A percentile compares a stretch with the other conserved stretches of the same genome.
Conservation (phyloP, 345 rosid species). For the Eucalyptus fibrosa region DNA sequence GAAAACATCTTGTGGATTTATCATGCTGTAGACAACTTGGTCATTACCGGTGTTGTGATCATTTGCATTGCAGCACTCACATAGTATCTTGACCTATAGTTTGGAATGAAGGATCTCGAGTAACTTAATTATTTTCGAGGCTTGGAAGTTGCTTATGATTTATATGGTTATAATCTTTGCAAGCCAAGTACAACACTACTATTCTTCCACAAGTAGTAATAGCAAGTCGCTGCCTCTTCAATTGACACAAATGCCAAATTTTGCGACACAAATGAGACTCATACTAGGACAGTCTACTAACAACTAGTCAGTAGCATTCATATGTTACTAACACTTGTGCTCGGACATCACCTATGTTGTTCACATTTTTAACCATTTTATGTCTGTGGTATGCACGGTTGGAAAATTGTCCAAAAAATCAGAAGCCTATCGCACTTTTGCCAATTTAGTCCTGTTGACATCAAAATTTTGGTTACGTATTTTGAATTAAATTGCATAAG, state of each 20-base stretch:
- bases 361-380: neutral
- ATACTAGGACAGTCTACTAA: neutral
- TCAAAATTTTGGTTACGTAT: accelerated
- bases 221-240: neutral
- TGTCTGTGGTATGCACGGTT: accelerated
- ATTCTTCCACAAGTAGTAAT: neutral
- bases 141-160: neutral
- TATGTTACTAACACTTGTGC: neutral
- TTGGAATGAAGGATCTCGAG: neutral
- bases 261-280: neutral
- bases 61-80: neutral
- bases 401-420: no score
- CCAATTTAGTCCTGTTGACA: accelerated
- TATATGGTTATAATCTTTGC: neutral
- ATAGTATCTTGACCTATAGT: neutral
- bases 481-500: no score
- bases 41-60: neutral
- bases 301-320: neutral
- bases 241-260: neutral
- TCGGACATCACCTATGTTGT: neutral
- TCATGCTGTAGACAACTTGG: neutral
- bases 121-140: neutral
- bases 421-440: no score
- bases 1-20: neutral
- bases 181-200: neutral